Conservation (phyloP, 2,329 filamentous ascomycete genomes). For the Sporothrix variecibatus region DNA sequence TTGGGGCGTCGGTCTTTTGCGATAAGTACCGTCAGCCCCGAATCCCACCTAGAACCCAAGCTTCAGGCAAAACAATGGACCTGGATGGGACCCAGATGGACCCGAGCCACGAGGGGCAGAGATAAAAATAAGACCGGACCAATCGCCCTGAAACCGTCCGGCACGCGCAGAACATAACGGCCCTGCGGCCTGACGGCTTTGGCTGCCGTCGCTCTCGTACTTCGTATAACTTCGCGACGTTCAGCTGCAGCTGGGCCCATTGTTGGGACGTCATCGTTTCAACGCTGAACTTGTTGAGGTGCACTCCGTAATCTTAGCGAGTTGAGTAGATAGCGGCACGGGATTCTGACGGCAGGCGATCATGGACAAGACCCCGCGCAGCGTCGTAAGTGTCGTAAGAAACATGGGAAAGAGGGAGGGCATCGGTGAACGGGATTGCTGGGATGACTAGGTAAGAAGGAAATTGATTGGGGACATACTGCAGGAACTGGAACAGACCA, state of each 20-base stretch:
- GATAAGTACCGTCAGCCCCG: not conserved
- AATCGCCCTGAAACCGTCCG: not conserved
- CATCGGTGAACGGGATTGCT: not conserved
- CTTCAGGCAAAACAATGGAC: too few species aligned
- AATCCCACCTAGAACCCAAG: not conserved
- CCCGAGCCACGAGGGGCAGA: too few species aligned
- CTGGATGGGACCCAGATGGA: too few species aligned
- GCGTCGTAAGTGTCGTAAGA: not conserved
- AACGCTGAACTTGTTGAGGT: not conserved
- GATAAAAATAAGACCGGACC: slow-evolving; percentile 1
- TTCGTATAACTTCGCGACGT: too few species aligned
- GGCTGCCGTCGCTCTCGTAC: too few species aligned
- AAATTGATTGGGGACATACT: too few species aligned
- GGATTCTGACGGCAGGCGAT: not conserved
- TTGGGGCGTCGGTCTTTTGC: not conserved
- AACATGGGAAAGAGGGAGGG: too few species aligned
- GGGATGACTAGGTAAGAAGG: too few species aligned
- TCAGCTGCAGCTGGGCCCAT: not conserved
- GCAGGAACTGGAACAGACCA: too few species aligned
- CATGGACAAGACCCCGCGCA: not conserved
- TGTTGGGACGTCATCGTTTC: not conserved
- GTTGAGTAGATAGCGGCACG: not conserved
- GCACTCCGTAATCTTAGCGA: not conserved
- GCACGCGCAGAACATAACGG: not conserved
- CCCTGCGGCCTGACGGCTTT: too few species aligned